Conservation (phyloP, 208 protist genomes). For the Spongospora subterranea region DNA sequence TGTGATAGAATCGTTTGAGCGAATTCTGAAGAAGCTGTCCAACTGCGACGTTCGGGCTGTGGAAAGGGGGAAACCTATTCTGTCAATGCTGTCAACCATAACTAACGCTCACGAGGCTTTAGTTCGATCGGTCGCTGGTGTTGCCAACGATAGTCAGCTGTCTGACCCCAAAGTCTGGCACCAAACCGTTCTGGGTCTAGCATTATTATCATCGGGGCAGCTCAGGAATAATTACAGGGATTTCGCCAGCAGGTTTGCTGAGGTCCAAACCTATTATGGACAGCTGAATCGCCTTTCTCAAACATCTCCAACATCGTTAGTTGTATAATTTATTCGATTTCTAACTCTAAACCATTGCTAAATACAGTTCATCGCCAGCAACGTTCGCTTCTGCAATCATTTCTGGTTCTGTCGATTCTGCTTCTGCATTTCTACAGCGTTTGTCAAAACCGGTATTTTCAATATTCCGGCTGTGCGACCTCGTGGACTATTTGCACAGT, state of each 20-base stretch:
- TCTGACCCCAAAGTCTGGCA: slow-evolving; percentile 29
- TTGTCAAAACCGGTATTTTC: not conserved
- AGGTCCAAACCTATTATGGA: not conserved
- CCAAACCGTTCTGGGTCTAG: not conserved
- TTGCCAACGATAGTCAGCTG: slow-evolving; percentile 22
- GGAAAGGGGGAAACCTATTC: slow-evolving; percentile 16
- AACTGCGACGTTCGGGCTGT: not conserved
- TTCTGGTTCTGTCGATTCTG: not conserved
- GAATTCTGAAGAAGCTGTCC: not conserved
- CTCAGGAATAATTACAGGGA: slow-evolving; percentile 19
- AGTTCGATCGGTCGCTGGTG: slow-evolving; percentile 7
- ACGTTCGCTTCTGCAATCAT: not conserved
- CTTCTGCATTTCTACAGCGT: not conserved
- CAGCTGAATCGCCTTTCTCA: not conserved
- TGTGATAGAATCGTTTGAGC: not conserved
- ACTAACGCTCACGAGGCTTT: slow-evolving; percentile 20
- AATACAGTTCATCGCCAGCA: not conserved
- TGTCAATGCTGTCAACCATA: not conserved
- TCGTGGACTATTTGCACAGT: not conserved
- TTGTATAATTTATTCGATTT: not conserved
- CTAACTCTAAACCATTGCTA: not conserved
- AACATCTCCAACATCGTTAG: not conserved
- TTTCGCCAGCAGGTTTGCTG: not conserved
- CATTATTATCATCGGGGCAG: not conserved
- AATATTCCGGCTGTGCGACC: not conserved